phyloP scores from a whole-genome alignment of 176 grass and related monocot genomes.

The Areca catechu region DNA sequence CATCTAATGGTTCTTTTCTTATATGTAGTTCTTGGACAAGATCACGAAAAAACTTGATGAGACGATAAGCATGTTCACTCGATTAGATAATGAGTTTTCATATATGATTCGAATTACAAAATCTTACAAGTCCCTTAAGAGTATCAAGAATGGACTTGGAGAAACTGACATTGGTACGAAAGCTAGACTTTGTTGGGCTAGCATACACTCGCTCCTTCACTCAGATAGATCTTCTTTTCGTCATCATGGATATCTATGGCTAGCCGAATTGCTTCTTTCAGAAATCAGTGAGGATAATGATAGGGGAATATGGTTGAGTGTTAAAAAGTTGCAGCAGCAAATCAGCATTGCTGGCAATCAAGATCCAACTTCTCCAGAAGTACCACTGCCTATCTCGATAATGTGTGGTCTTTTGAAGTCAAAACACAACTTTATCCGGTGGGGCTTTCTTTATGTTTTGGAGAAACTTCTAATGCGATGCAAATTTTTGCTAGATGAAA shows the following conservation, averaged over 20 bases:
- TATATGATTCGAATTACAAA: slow-evolving; percentile 91
- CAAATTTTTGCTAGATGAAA: slow-evolving; percentile 96
- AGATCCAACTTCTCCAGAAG: slow-evolving; percentile 55
- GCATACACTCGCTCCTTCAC: slow-evolving; percentile 84
- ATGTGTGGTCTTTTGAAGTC: slow-evolving; percentile 94
- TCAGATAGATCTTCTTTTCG: slow-evolving; percentile 73
- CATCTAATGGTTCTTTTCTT: slow-evolving; percentile 26
- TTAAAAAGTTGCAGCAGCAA: slow-evolving; percentile 70
- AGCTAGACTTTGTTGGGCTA: slow-evolving; percentile 76
- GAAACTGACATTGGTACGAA: slow-evolving; percentile 46
- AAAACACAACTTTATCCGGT: slow-evolving; percentile 91
- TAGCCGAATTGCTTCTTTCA: slow-evolving; percentile 89
- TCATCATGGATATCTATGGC: slow-evolving; percentile 98
- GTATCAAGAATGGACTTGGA: slow-evolving; percentile 64
- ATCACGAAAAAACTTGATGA: slow-evolving; percentile 74
- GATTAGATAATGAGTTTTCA: slow-evolving; percentile 74
- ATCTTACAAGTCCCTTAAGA: slow-evolving; percentile 55
- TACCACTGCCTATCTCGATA: slow-evolving; percentile 73
- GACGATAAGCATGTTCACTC: slow-evolving; percentile 63
- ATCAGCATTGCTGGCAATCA: slow-evolving; percentile 73
- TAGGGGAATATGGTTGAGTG: slow-evolving; percentile 69
- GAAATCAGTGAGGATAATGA: slow-evolving; percentile 73
- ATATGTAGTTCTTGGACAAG: slow-evolving; percentile 69
- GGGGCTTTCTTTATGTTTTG: slow-evolving; percentile 86
- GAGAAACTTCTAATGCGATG: slow-evolving; percentile 90